Conservation (phyloP, 164 flowering plant genomes). For the Chimonanthus salicifolius region DNA sequence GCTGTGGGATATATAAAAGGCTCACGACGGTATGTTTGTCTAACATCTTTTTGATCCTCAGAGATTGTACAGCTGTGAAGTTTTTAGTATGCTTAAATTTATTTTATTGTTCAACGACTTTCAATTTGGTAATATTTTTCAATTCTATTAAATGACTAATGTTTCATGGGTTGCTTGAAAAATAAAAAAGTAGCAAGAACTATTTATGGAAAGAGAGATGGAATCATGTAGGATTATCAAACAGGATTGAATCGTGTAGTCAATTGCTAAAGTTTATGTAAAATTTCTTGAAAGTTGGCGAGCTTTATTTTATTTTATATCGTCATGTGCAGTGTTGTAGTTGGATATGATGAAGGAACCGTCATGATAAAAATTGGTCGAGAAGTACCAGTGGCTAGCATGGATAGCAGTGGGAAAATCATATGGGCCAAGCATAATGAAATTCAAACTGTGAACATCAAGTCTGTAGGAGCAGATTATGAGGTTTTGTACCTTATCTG, state of each 20-base stretch:
- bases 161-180: no score
- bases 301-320: not conserved
- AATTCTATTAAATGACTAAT: no score
- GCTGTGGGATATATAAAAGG: constrained; percentile 79
- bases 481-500: constrained; percentile 49
- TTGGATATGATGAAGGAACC: constrained; percentile 97
- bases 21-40: constrained; percentile 61
- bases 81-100: no score
- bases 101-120: no score
- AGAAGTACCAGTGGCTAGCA: constrained; percentile 93
- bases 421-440: constrained; percentile 99
- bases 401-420: constrained; percentile 95
- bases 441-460: constrained; percentile 91
- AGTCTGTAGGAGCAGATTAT: constrained; percentile 85
- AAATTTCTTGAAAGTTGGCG: not conserved
- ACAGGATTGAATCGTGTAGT: not conserved
- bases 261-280: not conserved
- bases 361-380: constrained; percentile 92
- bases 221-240: not conserved
- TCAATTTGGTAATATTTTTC: no score
- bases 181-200: no score
- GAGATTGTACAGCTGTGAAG: no score
- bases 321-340: constrained; percentile 54
- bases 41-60: not conserved
- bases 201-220: not conserved